Evolutionary conservation across 306 rosid species (phyloP).

Genomic region (Gleditsia sinensis): DNA sequence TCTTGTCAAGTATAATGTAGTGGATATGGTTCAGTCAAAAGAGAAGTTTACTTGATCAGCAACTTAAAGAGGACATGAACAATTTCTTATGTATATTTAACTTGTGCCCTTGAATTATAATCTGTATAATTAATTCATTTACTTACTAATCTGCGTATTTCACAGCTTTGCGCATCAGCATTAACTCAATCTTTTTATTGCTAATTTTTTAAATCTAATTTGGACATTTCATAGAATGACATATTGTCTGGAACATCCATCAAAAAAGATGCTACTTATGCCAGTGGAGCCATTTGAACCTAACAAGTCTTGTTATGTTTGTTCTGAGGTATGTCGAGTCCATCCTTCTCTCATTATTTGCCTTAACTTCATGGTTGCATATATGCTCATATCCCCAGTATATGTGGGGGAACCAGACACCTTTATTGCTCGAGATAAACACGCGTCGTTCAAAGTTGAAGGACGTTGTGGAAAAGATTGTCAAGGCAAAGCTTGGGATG

Average conservation of each 20-base stretch:
- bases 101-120: conserved; percentile 1
- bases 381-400: conserved; percentile 13
- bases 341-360: background rate
- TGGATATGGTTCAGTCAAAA: background rate
- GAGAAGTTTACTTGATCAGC: conserved; percentile 2
- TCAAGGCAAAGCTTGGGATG: conserved; percentile 92
- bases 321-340: conserved; percentile 73
- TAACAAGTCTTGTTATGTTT: conserved; percentile 91
- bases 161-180: background rate
- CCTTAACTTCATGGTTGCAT: conserved; percentile 10
- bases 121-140: conserved; percentile 5
- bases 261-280: conserved; percentile 87
- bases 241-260: conserved; percentile 90
- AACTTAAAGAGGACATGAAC: background rate
- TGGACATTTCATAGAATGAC: conserved; percentile 70
- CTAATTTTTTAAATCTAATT: conserved; percentile 20
- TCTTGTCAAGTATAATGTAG: conserved; percentile 11
- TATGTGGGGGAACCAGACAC: conserved; percentile 65
- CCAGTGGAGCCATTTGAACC: conserved; percentile 98
- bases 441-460: conserved; percentile 74
- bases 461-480: conserved; percentile 85
- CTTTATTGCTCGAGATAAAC: conserved; percentile 82
- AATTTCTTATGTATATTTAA: background rate
- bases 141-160: background rate
- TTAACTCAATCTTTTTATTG: background rate